Evolutionary conservation across 345 rosid species (phyloP), one percentile per base, ranked within the genome.

Genomic region (Aegle marmelos): DNA sequence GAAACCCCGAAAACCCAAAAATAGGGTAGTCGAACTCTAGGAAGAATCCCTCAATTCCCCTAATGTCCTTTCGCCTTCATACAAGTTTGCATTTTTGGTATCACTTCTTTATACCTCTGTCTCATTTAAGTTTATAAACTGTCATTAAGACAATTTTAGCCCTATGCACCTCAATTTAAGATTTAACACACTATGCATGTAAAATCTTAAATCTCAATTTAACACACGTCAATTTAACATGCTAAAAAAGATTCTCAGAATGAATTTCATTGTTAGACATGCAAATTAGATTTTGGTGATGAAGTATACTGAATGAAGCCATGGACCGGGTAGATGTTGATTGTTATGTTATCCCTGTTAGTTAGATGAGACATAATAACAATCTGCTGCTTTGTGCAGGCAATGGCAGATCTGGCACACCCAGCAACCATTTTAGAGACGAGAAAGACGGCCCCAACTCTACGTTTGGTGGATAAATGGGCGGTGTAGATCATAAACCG

Each of bases 401-500:
- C 91, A 77, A 94, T 96, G 99, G 94, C 94, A 56, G 94, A 94
- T 87, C 97, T 97, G 36, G 98, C 99, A 67, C 67, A 60, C 74
- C 99, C 98, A 66, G 98, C 98, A 57, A 59, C 78, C 82, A 94
- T 97, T 72, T 78, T 97, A 73, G 98, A 97, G 94, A 97, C 98
- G 0, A 90, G 98, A 59, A 94, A 97, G 88, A 94, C 98, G 14
- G 98, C 97, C 78, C 98, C 99, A 50, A 94, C 93, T 75, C 81
- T 93, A 85, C 91, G 97, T 75, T 85, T 96, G 81, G 93, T 94
- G 60, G 99, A 96, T 78, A 94, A 96, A 86, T 94, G 99, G 95
- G 99, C 98, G 80, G 99, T 96, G 76, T 66, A 83, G 62, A 81
- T 80, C 82, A 78, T 48, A 16, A 16, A 78, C 81, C 85, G 81